These are phyloP conservation scores for Crataegus laevigata DNA, from an alignment of 306 rosid genomes.

Conservation along the genomic window DNA sequence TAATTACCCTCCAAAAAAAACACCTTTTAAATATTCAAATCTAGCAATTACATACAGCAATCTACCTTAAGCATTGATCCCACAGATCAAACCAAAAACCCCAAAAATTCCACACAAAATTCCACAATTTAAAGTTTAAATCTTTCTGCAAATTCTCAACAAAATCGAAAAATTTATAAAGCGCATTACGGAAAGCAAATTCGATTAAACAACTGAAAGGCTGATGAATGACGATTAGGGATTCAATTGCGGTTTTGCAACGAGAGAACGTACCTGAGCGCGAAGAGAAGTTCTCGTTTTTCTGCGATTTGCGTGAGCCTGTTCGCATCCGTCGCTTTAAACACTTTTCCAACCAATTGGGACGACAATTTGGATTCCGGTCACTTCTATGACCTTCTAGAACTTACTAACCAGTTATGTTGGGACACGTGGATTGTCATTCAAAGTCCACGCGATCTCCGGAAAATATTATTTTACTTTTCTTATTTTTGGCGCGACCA, in stretches of 20 bases:
- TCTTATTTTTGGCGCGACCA: neutral
- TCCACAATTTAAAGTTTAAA: neutral
- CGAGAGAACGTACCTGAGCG: neutral
- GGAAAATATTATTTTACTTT: neutral
- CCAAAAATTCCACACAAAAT: neutral
- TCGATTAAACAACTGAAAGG: neutral
- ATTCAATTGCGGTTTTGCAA: neutral
- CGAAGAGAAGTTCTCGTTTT: neutral
- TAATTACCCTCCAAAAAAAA: neutral
- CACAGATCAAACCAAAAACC: neutral
- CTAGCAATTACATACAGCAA: neutral
- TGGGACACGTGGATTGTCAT: neutral
- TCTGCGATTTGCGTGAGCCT: neutral
- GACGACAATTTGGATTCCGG: constrained; percentile 2
- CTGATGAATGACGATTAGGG: neutral
- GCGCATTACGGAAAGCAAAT: neutral
- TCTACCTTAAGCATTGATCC: neutral
- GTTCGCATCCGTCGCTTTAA: neutral
- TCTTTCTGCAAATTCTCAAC: neutral
- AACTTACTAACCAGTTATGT: constrained; percentile 29
- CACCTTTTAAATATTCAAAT: neutral
- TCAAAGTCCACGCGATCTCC: neutral
- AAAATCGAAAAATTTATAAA: neutral
- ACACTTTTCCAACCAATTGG: neutral
- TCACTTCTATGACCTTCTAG: constrained; percentile 44